A percentile compares a stretch with the other conserved stretches of the same genome.
phyloP scores from a whole-genome alignment of 2,329 filamentous ascomycete species.

The Xylariaceae sp. region DNA sequence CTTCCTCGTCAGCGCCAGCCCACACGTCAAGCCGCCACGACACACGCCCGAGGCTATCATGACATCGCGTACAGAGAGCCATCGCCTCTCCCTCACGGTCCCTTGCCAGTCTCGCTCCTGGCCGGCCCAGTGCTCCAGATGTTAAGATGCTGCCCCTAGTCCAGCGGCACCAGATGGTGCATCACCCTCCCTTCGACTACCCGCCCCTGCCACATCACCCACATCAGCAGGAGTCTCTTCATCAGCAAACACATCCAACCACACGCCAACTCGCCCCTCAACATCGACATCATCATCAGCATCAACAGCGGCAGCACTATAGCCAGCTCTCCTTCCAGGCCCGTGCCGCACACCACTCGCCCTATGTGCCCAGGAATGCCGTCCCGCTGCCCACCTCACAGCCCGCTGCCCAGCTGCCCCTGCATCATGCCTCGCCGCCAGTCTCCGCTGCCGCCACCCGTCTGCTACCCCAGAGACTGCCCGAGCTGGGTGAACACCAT shows the following conservation, averaged over 20 bases:
- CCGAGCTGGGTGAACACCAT: conserved; percentile 63
- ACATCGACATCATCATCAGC: neutral
- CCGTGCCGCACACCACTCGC: conserved; percentile 12
- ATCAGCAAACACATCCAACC: conserved; percentile 1
- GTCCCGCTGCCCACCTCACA: conserved; percentile 15
- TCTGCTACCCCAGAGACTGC: conserved; percentile 23
- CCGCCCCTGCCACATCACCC: conserved; percentile 20
- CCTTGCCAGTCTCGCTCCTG: conserved; percentile 20
- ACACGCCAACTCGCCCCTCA: neutral
- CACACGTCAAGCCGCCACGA: too few relatives aligned
- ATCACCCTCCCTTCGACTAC: conserved; percentile 37
- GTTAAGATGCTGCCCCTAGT: conserved; percentile 45
- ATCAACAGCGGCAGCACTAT: conserved; percentile 23
- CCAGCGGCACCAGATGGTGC: conserved; percentile 53
- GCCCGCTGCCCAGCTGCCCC: conserved; percentile 30
- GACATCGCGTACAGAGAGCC: conserved; percentile 25
- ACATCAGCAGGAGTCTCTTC: conserved; percentile 9
- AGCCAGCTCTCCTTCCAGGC: conserved; percentile 18
- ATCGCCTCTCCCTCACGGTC: conserved; percentile 28
- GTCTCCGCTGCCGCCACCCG: conserved; percentile 32
- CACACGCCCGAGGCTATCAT: conserved; percentile 37
- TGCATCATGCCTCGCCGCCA: conserved; percentile 36
- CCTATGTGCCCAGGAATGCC: conserved; percentile 19
- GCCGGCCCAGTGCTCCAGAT: conserved; percentile 27
- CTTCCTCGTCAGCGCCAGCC: too few relatives aligned